These are phyloP conservation scores for Plasmopara muralis DNA, from an alignment of 352 stramenopile species.

Conservation along the genomic window DNA sequence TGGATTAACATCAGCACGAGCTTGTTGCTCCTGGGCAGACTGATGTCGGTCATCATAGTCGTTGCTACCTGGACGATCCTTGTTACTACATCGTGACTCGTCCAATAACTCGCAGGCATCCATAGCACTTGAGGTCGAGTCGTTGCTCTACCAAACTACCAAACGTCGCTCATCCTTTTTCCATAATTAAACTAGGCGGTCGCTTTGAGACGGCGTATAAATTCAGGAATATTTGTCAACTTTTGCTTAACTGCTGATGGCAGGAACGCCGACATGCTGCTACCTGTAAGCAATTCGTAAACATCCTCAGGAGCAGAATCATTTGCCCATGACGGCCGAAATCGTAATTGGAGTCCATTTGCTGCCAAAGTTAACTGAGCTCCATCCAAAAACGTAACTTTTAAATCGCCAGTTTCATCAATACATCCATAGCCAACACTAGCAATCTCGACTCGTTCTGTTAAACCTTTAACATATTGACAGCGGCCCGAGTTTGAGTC, in stretches of 20 bases:
- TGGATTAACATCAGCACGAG: slow-evolving; percentile 19
- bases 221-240: slow-evolving; percentile 43
- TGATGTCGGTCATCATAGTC: slow-evolving; percentile 7
- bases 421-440: slow-evolving; percentile 43
- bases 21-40: slow-evolving; percentile 20
- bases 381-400: slow-evolving; percentile 42
- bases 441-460: slow-evolving; percentile 22
- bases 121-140: slow-evolving; percentile 6
- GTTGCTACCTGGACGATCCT: slow-evolving; percentile 7
- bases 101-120: slow-evolving; percentile 7
- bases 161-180: slow-evolving; percentile 13
- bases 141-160: slow-evolving; percentile 3
- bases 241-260: slow-evolving; percentile 39
- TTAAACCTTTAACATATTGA: neutral
- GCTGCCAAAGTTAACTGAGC: slow-evolving; percentile 35
- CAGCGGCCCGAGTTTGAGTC: neutral
- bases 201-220: slow-evolving; percentile 38
- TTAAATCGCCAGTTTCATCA: slow-evolving; percentile 29
- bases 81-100: slow-evolving; percentile 9
- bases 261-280: slow-evolving; percentile 30
- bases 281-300: slow-evolving; percentile 32
- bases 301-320: slow-evolving; percentile 20
- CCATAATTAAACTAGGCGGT: slow-evolving; percentile 21
- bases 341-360: slow-evolving; percentile 39
- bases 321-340: slow-evolving; percentile 21